phyloP scores from a whole-genome alignment of 2,329 filamentous ascomycete genomes.

The Achaetomium macrosporum region DNA sequence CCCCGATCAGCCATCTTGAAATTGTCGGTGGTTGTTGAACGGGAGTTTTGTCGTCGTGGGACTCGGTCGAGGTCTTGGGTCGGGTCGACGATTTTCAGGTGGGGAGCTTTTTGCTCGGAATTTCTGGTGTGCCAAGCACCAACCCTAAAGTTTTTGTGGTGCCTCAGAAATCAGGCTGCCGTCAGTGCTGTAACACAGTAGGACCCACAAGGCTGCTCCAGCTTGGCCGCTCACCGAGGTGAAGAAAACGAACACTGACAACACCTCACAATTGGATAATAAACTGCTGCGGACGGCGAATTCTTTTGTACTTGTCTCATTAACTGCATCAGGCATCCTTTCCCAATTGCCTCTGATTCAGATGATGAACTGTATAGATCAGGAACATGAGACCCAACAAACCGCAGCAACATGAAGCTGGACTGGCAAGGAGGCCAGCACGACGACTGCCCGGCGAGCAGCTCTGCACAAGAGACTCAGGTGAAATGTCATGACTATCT shows the following conservation, averaged over 20 bases:
- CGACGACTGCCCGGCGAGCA: too few species aligned
- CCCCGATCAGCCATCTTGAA: constrained; percentile 68
- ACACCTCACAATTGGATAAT: background rate
- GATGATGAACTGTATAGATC: too few species aligned
- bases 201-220: background rate
- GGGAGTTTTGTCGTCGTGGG: constrained; percentile 24
- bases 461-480: too few species aligned
- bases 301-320: too few species aligned
- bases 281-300: too few species aligned
- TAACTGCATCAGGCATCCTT: too few species aligned
- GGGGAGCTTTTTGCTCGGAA: constrained; percentile 25
- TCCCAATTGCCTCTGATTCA: too few species aligned
- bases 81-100: constrained; percentile 18
- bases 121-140: constrained; percentile 24
- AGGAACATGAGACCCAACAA: too few species aligned
- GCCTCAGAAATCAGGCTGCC: constrained; percentile 14
- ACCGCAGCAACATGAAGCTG: too few species aligned
- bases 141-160: constrained; percentile 22
- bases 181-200: background rate
- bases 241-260: background rate
- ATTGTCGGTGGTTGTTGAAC: constrained; percentile 22
- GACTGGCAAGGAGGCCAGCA: too few species aligned
- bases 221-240: constrained; percentile 6
- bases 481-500: too few species aligned
- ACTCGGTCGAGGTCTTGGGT: constrained; percentile 19